Base-by-base conservation (phyloP, 2,329 filamentous ascomycete genomes). In the Scytalidium lignicola region DNA sequence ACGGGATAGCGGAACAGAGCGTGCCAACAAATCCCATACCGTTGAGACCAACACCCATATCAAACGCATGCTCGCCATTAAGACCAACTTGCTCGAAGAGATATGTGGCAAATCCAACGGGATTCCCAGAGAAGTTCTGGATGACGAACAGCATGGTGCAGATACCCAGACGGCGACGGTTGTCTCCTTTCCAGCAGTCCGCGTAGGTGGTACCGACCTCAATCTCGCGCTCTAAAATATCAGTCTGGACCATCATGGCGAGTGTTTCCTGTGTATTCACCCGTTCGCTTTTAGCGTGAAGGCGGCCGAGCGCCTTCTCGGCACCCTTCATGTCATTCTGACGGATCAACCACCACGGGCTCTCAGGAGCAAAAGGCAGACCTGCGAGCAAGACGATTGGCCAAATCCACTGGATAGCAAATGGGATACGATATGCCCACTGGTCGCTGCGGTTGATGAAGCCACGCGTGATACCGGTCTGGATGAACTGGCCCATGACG, bases 241-340 rank as follows among this genome's bases (percentile, higher is more conserved):
- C 91, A 0, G 90, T 96, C 63, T 95, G 88, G 1, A 90, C 82
- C 87, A 96, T 95, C 88, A 95, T 95, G 59, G 88, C 84, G 44
- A 95, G 75, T 0, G 88, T 93, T 69, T 93, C 88, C 54, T 95
- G 86, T 10, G 86, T 80, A 28, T 51, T 47, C 46, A 59, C 46
- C 13, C 19, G 48, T 23, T 39, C 40, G 18, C 48, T 41, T 10
- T 45, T 48, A 21, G 43, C 42, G 18, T 43, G 41, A 12, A 74
- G 54, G 7, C 71, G 68, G 6, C 66, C 58, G 17, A 74, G 61
- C 0, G 70, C 52, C 17, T 63, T 63, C 54, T 73, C 73, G 10
- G 72, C 72, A 28, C 72, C 68, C 19, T 70, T 62, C 0, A 69
- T 37, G 32, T 37, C 32, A 17, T 37, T 37, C 48, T 68, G 69